phyloP scores from a whole-genome alignment of 441 rosid genomes.

The Corymbia citriodora region DNA sequence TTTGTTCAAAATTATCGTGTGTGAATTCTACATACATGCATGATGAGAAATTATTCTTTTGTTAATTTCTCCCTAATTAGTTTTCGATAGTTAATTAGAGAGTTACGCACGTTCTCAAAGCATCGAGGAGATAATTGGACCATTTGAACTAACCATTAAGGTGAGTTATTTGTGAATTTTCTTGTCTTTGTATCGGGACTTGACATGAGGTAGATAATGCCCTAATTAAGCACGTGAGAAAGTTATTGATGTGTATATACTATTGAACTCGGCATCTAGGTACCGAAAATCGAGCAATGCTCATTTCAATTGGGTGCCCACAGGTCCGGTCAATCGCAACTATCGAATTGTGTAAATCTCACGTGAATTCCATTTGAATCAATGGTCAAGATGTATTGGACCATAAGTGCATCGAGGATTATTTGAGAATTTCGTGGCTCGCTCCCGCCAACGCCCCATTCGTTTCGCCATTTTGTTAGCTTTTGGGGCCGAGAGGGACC shows the following conservation, averaged over 20 bases:
- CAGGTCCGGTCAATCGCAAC: rapidly evolving
- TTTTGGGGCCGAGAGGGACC: not conserved
- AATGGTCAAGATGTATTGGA: not conserved
- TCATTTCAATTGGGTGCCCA: rapidly evolving
- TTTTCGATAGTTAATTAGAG: not conserved
- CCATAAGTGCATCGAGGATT: not conserved
- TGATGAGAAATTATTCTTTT: not conserved
- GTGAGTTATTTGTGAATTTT: not conserved
- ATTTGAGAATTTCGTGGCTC: not conserved
- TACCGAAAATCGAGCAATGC: not conserved
- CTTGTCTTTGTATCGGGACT: rapidly evolving
- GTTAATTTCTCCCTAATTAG: not conserved
- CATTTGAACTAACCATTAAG: rapidly evolving
- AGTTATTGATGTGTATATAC: rapidly evolving
- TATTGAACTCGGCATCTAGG: rapidly evolving
- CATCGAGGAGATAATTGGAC: rapidly evolving
- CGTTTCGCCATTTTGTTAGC: not conserved
- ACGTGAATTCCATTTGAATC: not conserved
- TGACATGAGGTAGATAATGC: rapidly evolving
- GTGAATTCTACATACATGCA: not conserved
- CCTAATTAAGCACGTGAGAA: not conserved
- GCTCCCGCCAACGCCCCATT: not conserved
- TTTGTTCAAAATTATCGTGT: not conserved
- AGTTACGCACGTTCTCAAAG: rapidly evolving
- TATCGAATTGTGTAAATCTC: rapidly evolving